Evolutionary conservation across 257 asterid genomes (phyloP).

Genomic region (Eucommia ulmoides): DNA sequence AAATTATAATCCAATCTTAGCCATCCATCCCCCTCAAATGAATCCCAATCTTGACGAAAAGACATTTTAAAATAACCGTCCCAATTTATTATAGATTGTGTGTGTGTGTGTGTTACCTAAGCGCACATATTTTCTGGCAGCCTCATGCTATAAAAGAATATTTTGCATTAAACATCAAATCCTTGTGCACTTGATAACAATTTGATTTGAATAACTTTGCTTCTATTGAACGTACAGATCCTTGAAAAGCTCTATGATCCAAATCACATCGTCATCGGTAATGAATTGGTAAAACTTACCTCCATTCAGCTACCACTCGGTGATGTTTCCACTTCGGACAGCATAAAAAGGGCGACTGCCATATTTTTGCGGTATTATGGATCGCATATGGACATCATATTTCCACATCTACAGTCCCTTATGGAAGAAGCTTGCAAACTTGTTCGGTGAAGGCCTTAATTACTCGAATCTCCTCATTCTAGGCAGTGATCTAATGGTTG

Average conservation of each 20-base stretch:
- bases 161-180: too few relatives aligned
- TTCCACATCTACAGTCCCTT: constrained; percentile 36
- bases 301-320: constrained; percentile 52
- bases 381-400: constrained; percentile 37
- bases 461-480: too few relatives aligned
- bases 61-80: too few relatives aligned
- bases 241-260: constrained; percentile 59
- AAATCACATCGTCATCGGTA: constrained; percentile 67
- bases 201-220: neutral
- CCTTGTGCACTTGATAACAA: too few relatives aligned
- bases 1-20: too few relatives aligned
- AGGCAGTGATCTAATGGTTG: too few relatives aligned
- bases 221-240: constrained; percentile 36
- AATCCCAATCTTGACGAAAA: too few relatives aligned
- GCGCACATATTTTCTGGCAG: too few relatives aligned
- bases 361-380: constrained; percentile 64
- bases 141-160: too few relatives aligned
- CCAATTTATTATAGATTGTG: too few relatives aligned
- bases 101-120: too few relatives aligned
- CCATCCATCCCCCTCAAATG: too few relatives aligned
- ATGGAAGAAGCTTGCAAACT: constrained; percentile 12
- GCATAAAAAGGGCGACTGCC: constrained; percentile 19
- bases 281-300: constrained; percentile 66
- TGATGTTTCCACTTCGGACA: constrained; percentile 18
- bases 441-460: constrained; percentile 2